Evolutionary conservation across 1,284 basidiomycete genomes (phyloP).

Genomic region (Malassezia slooffiae): DNA sequence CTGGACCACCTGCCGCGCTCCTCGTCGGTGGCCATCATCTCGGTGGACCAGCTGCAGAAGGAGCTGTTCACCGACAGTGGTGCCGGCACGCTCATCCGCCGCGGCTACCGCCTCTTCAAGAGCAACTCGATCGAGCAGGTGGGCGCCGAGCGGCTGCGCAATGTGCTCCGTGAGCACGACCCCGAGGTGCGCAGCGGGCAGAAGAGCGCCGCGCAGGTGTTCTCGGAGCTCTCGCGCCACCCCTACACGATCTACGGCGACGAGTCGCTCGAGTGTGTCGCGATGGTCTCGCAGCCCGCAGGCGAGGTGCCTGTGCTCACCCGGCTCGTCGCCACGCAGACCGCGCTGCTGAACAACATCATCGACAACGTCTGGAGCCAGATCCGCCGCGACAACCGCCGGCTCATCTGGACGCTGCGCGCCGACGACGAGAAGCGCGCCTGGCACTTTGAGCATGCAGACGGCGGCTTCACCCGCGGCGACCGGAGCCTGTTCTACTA

Average conservation of each 20-base stretch:
- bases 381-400: slow-evolving; percentile 86
- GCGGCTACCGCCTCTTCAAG: slow-evolving; percentile 95
- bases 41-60: slow-evolving; percentile 81
- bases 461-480: slow-evolving; percentile 90
- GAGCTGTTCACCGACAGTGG: slow-evolving; percentile 98
- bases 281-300: slow-evolving; percentile 81
- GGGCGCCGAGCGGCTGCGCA: slow-evolving; percentile 71
- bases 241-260: slow-evolving; percentile 95
- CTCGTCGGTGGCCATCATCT: slow-evolving; percentile 96
- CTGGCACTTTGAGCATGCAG: slow-evolving; percentile 98
- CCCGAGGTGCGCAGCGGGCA: slow-evolving; percentile 75
- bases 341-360: slow-evolving; percentile 83
- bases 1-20: slow-evolving; percentile 95
- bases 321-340: slow-evolving; percentile 77
- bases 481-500: slow-evolving; percentile 93
- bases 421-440: slow-evolving; percentile 87
- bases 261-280: slow-evolving; percentile 89
- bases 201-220: slow-evolving; percentile 77
- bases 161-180: slow-evolving; percentile 66
- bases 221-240: slow-evolving; percentile 56
- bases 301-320: slow-evolving; percentile 83
- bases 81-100: slow-evolving; percentile 90
- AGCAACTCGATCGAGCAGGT: slow-evolving; percentile 69
- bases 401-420: slow-evolving; percentile 90
- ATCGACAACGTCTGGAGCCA: slow-evolving; percentile 94